Conservation (phyloP, 139 green algal species). For the Volvox reticuliferus region DNA sequence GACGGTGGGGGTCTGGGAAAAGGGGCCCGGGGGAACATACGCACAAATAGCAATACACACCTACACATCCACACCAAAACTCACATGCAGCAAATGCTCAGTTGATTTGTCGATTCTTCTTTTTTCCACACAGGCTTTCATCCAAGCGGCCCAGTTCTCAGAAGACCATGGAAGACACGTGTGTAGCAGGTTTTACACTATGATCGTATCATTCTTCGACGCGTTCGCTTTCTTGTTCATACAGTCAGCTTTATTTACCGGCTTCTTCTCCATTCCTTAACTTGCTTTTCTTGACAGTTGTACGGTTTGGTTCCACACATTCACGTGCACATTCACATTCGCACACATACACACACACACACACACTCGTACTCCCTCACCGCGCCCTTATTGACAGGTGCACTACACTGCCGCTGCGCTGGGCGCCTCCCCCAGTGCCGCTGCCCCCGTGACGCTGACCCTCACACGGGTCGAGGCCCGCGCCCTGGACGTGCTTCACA, state of each 20-base stretch:
- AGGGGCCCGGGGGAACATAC: neutral
- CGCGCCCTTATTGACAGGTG: neutral
- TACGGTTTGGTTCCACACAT: neutral
- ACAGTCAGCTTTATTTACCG: too few species aligned
- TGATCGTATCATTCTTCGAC: neutral
- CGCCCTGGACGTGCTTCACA: slow-evolving; percentile 29
- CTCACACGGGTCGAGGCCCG: slow-evolving; percentile 9
- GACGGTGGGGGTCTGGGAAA: neutral
- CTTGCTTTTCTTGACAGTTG: neutral
- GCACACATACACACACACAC: neutral
- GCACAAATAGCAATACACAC: neutral
- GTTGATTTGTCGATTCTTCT: too few species aligned
- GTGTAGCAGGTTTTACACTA: too few species aligned
- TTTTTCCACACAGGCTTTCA: too few species aligned
- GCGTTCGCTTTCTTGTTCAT: neutral
- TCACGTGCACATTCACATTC: neutral
- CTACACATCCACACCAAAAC: too few species aligned
- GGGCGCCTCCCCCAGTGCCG: neutral
- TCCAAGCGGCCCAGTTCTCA: too few species aligned
- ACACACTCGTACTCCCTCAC: neutral
- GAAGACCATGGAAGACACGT: too few species aligned
- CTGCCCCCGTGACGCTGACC: slow-evolving; percentile 23
- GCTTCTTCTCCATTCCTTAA: neutral
- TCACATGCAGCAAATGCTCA: too few species aligned
- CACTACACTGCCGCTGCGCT: slow-evolving; percentile 25